Conservation (phyloP, 2,329 filamentous ascomycete genomes). For the Pleochaeta shiraiana region DNA sequence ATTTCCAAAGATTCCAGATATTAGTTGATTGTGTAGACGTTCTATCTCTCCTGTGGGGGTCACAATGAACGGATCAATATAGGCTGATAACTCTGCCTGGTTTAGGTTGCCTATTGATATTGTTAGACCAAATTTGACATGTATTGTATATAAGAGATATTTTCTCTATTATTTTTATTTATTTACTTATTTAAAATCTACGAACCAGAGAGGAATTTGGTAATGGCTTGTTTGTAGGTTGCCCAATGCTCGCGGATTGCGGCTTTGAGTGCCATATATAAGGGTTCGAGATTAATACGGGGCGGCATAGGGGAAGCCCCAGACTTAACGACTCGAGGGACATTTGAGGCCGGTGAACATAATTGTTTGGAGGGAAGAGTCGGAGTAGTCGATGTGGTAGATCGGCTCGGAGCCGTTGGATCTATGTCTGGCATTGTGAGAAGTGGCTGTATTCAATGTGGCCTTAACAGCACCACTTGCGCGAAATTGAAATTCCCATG, state of each 20-base stretch:
- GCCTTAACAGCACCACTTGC: constrained; percentile 13
- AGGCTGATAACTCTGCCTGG: constrained; percentile 35
- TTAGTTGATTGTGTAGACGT: constrained; percentile 45
- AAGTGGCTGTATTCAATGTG: constrained; percentile 14
- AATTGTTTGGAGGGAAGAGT: constrained; percentile 35
- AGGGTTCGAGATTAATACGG: constrained; percentile 43
- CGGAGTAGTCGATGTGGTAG: constrained; percentile 34
- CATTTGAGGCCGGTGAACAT: constrained; percentile 27
- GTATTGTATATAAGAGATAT: neutral
- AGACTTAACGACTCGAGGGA: constrained; percentile 28
- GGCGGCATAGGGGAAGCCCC: constrained; percentile 42
- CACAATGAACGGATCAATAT: constrained; percentile 36
- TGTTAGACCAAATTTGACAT: neutral
- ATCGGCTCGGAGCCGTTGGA: constrained; percentile 44
- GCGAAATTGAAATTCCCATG: constrained; percentile 14
- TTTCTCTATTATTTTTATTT: neutral
- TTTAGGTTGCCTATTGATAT: constrained; percentile 33
- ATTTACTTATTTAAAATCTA: too few species aligned
- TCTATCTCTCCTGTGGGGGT: constrained; percentile 31
- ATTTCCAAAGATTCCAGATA: constrained; percentile 45
- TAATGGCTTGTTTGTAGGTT: constrained; percentile 38
- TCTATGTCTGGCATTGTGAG: constrained; percentile 43
- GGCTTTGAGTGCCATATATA: constrained; percentile 38
- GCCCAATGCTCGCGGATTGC: constrained; percentile 42
- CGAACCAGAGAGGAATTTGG: constrained; percentile 40